phyloP scores from a whole-genome alignment of 768 basidiomycete species.

The Daedaleopsis nitida region DNA sequence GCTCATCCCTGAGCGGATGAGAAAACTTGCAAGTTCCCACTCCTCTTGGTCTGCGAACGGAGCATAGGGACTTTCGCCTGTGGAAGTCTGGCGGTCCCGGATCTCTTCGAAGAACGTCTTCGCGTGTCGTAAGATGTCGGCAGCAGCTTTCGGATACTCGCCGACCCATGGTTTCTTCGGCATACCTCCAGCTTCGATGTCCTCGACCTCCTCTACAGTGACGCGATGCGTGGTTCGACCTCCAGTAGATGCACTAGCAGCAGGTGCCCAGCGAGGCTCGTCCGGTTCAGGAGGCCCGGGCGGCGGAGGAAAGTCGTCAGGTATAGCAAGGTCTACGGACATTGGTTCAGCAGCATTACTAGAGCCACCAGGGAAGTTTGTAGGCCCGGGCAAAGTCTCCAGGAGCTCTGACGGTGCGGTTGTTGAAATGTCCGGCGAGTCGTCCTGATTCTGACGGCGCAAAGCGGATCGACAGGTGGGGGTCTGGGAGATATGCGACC shows the following conservation, averaged over 20 bases:
- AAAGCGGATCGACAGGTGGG: not conserved
- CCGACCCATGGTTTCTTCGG: conserved; percentile 6
- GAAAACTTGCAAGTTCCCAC: conserved; percentile 23
- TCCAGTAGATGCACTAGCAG: not conserved
- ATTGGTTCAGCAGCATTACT: too few species aligned
- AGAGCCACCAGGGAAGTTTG: too few species aligned
- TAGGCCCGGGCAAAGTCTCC: too few species aligned
- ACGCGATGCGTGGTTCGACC: not conserved
- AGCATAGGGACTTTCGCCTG: not conserved
- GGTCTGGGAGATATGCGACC: not conserved
- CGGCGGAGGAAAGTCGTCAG: not conserved
- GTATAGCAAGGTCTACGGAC: not conserved
- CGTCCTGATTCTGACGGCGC: not conserved
- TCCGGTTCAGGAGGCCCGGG: too few species aligned
- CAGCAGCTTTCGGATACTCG: conserved; percentile 12
- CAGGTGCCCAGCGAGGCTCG: not conserved
- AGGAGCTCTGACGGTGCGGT: too few species aligned
- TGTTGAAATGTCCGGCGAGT: too few species aligned
- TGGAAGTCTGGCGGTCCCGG: not conserved
- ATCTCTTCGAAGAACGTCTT: conserved; percentile 16
- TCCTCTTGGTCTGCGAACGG: conserved; percentile 10
- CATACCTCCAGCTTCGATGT: conserved; percentile 3
- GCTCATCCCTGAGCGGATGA: conserved; percentile 8
- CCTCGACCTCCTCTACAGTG: conserved; percentile 20
- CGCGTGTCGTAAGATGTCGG: not conserved